Evolutionary conservation across 768 basidiomycete species (phyloP), one percentile per base, ranked within the genome.

Genomic region (Mycena vitilis): DNA sequence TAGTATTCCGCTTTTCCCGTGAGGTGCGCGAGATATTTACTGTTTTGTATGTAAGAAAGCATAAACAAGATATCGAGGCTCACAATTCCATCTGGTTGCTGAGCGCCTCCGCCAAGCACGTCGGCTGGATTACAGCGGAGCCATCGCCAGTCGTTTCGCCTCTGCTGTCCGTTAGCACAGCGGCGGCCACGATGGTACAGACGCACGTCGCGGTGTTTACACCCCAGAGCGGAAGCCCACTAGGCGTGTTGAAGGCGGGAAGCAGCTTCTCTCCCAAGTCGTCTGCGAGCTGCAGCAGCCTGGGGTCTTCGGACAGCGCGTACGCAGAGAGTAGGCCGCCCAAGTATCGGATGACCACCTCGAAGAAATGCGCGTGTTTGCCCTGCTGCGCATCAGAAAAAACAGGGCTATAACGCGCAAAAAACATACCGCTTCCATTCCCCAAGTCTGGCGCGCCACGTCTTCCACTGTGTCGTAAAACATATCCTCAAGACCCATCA

Each of bases 401-500:
- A 4, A 47, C 20, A 40, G 34, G 36, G 25, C 2, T n/a, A 10
- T 10, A 13, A 22, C 2, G 5, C 13, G 18, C 20, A 15, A 9
- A 47, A 22, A 8, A 49, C 63, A 13, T 49, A 69, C 68, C 45
- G 53, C 8, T 37, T 45, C 16, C 62, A 59, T 56, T 15, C n/a
- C 7, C 30, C 62, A 72, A 15, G 34, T 63, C 34, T 60, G 37
- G 7, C 34, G 37, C 10, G 82, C 78, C 20, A 91, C 78, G 38
- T 84, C 78, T 38, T 86, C 84, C 5, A 94, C 75, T 5, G 90
- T 89, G 16, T 88, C 81, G 38, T 80, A 75, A 73, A 91, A 95
- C 72, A 90, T 86, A 5, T 89, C 86, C 16, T 86, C 78, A 16
- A 95, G 80, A 12, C 86, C 93, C 89, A 96, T 91, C 55, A 96